Evolutionary conservation across 1,139 yeast species (phyloP).

Genomic region (Sugiyamaella xylanicola): DNA sequence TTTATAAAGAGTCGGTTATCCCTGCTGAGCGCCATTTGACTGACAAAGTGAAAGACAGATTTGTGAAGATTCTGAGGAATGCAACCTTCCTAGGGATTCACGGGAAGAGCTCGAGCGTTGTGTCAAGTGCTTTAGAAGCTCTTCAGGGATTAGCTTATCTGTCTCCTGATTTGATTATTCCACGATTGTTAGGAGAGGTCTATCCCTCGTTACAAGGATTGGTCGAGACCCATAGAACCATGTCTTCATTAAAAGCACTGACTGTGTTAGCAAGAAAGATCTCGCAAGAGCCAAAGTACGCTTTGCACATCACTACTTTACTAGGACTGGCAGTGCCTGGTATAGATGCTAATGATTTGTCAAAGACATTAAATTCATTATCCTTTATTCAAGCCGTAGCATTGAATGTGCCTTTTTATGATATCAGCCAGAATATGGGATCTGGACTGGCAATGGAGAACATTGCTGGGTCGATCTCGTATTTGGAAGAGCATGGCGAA

Average conservation of each 20-base stretch:
- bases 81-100: conserved; percentile 74
- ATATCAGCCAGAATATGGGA: conserved; percentile 39
- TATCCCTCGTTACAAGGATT: conserved; percentile 81
- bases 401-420: conserved; percentile 66
- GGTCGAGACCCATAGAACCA: conserved; percentile 79
- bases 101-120: conserved; percentile 63
- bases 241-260: conserved; percentile 69
- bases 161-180: conserved; percentile 63
- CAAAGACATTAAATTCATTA: conserved; percentile 69
- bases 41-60: conserved; percentile 48
- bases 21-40: conserved; percentile 53
- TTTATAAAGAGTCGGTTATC: conserved; percentile 37
- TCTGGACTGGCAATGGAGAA: conserved; percentile 69
- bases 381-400: conserved; percentile 73
- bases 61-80: conserved; percentile 61
- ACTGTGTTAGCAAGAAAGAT: conserved; percentile 69
- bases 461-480: conserved; percentile 52
- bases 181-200: conserved; percentile 67
- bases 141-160: conserved; percentile 67
- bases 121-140: conserved; percentile 62
- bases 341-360: conserved; percentile 84
- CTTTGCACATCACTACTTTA: conserved; percentile 79
- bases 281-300: conserved; percentile 62
- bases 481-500: conserved; percentile 36
- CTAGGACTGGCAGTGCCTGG: conserved; percentile 74